These are phyloP conservation scores for Ceratocystis destructans DNA, from an alignment of 2,329 filamentous ascomycete genomes.

Conservation along the genomic window DNA sequence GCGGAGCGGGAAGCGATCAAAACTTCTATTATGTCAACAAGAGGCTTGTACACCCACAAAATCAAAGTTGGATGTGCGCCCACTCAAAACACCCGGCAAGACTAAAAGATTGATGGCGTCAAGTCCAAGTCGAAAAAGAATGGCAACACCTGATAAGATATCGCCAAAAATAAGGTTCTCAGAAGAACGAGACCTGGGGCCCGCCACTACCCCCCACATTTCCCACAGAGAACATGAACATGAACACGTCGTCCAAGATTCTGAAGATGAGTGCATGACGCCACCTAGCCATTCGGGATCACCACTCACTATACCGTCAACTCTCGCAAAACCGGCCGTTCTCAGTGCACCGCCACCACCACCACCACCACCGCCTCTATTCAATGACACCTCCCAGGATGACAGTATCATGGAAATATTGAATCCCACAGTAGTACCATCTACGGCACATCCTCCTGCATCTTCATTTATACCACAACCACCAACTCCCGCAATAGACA, in stretches of 20 bases:
- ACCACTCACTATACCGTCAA: not conserved
- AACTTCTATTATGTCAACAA: slow-evolving; percentile 10
- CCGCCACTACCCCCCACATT: not conserved
- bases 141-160: slow-evolving; percentile 16
- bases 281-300: slow-evolving; percentile 25
- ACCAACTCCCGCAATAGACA: not conserved
- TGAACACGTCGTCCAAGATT: slow-evolving; percentile 39
- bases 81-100: not conserved
- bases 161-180: slow-evolving; percentile 15
- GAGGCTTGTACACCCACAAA: slow-evolving; percentile 21
- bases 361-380: slow-evolving; percentile 1
- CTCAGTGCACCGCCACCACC: slow-evolving; percentile 1
- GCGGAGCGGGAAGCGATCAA: slow-evolving; percentile 15
- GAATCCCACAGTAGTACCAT: not conserved
- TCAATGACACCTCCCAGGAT: not conserved
- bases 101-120: slow-evolving; percentile 2
- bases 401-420: slow-evolving; percentile 1
- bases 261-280: slow-evolving; percentile 41
- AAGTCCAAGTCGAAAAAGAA: slow-evolving; percentile 17
- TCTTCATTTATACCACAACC: slow-evolving; percentile 6
- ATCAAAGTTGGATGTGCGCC: slow-evolving; percentile 16
- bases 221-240: slow-evolving; percentile 22
- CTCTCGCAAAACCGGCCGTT: not conserved
- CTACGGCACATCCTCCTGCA: not conserved
- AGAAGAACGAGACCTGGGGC: slow-evolving; percentile 5